Evolutionary conservation across 2,329 filamentous ascomycete genomes (phyloP).

Genomic region (Aspergillus novofumigatus): DNA sequence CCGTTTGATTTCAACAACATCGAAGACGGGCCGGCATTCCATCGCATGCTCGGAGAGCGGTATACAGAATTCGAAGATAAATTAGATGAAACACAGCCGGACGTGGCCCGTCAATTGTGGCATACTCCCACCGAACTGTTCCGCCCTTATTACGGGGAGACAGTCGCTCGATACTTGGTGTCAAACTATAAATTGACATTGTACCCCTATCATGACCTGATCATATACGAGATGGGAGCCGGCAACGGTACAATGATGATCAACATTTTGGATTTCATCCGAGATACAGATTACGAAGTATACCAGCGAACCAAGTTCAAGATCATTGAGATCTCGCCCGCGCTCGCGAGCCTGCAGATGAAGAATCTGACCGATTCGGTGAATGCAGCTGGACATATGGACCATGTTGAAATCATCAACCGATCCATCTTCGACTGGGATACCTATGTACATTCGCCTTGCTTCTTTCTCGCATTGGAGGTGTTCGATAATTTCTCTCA

Average conservation of each 20-base stretch:
- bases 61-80: slow-evolving; percentile 89
- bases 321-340: slow-evolving; percentile 90
- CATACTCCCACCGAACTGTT: slow-evolving; percentile 98
- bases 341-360: slow-evolving; percentile 73
- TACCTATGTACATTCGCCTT: slow-evolving; percentile 80
- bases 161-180: slow-evolving; percentile 91
- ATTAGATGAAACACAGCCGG: slow-evolving; percentile 67
- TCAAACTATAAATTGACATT: slow-evolving; percentile 92
- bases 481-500: slow-evolving; percentile 99
- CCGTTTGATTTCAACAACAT: slow-evolving; percentile 84
- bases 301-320: slow-evolving; percentile 91
- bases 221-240: slow-evolving; percentile 98
- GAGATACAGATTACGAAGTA: slow-evolving; percentile 80
- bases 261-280: slow-evolving; percentile 96
- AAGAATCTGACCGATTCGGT: slow-evolving; percentile 64
- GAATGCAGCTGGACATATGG: slow-evolving; percentile 68
- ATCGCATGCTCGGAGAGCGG: slow-evolving; percentile 67
- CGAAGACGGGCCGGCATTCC: slow-evolving; percentile 80
- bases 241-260: slow-evolving; percentile 97
- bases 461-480: slow-evolving; percentile 96
- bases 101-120: slow-evolving; percentile 87
- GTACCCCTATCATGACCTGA: slow-evolving; percentile 93
- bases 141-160: slow-evolving; percentile 92
- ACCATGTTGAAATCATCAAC: slow-evolving; percentile 92
- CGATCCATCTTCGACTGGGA: slow-evolving; percentile 93